Evolutionary conservation across 495 filamentous ascomycete species (phyloP), one percentile per base, ranked within the genome.

Genomic region (Hypomontagnella monticulosa): DNA sequence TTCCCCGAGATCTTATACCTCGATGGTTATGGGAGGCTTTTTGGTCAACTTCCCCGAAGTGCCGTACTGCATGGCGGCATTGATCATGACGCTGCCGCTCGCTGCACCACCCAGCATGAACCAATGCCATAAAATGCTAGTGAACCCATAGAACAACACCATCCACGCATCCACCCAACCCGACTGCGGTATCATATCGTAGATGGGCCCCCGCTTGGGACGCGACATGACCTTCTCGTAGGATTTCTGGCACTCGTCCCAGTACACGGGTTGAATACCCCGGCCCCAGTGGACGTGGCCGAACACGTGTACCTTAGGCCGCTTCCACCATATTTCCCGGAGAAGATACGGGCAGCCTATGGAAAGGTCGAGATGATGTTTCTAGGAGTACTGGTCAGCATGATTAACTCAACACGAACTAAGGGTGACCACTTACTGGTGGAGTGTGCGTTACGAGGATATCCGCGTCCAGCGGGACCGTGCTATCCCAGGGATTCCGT

Each of bases 391-490:
- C 27, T 34, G 32, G 20, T 50, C n/a, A 54, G n/a, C 18, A 9
- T 63, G 5, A 11, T 19, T 5, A 8, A 33, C 23, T 3, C 0
- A n/a, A 6, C 37, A 46, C 12, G 14, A 5, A 4, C 11, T 8
- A 18, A 12, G n/a, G 0, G 8, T 62, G 6, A 4, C 9, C 36
- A 47, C 74, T 50, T 71, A 81, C 79, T 47, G 80, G 80, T 2
- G 80, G 79, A 19, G 88, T 89, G 71, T 98, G 94, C 8, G 94
- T 98, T 38, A 98, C 77, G 0, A 98, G 80, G 50, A 98, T 85
- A 66, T 97, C 93, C 1, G 87, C 91, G 50, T 90, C 86, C 6
- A 74, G 62, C 0, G 95, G 94, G 14, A 98, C 80, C 4, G 65
- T 67, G 32, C 75, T 76, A 30, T 73, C 61, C 85, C 85, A 88